A percentile compares a stretch with the other conserved stretches of the same genome.
phyloP scores from a whole-genome alignment of 2,329 filamentous ascomycete genomes.

The Colletotrichum acutatum region DNA sequence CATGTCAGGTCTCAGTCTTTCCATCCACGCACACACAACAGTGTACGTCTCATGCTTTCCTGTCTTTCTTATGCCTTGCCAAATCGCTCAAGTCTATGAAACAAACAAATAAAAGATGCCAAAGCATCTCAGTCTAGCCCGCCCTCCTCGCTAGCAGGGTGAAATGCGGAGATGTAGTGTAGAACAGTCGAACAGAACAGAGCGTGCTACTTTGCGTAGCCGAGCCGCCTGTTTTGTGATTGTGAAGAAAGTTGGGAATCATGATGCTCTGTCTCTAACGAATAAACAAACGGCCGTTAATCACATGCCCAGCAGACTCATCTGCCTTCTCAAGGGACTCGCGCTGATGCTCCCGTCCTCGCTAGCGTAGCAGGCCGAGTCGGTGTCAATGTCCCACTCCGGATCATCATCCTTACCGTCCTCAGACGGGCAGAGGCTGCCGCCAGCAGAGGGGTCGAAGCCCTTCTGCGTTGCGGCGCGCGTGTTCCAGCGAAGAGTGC shows the following conservation, averaged over 20 bases:
- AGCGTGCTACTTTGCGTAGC: background rate
- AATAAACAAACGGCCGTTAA: background rate
- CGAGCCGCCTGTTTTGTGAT: background rate
- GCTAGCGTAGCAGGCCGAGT: slow-evolving; percentile 76
- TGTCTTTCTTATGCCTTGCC: background rate
- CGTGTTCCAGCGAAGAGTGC: slow-evolving; percentile 95
- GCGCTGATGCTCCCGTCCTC: slow-evolving; percentile 77
- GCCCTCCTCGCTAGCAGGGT: background rate
- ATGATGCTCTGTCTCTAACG: background rate
- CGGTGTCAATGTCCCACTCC: slow-evolving; percentile 96
- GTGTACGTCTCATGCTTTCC: background rate
- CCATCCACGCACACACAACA: background rate
- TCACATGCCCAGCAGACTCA: slow-evolving; percentile 76
- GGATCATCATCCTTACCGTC: slow-evolving; percentile 68
- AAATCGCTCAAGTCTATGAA: slow-evolving; percentile 13
- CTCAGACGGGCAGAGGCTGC: slow-evolving; percentile 45
- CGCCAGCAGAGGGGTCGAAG: slow-evolving; percentile 67
- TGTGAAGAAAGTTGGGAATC: background rate
- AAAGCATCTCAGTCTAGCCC: background rate
- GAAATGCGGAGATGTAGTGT: background rate
- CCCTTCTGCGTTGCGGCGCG: slow-evolving; percentile 92
- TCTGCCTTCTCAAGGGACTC: slow-evolving; percentile 76
- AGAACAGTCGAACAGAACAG: background rate
- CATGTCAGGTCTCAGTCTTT: background rate
- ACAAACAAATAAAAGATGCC: background rate